Percentiles rank a stretch among this genome's conserved stretches.
Evolutionary conservation across 108 stramenopile genomes (phyloP).

Genomic region (Nannochloropsis oceanica): DNA sequence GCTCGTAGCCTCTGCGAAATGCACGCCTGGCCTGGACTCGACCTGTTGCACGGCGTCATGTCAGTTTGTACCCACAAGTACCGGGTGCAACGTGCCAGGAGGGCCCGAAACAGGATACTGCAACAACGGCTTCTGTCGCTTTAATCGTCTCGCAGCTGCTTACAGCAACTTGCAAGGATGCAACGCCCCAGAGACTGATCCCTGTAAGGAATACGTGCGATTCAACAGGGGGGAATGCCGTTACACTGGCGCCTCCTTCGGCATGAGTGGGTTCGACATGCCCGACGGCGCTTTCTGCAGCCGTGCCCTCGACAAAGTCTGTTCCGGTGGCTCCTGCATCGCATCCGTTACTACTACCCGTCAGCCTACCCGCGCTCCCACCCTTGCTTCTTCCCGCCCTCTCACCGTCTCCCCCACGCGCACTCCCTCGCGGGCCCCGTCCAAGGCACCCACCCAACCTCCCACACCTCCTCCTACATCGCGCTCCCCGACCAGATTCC

Average conservation of each 20-base stretch:
- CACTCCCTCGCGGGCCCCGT: neutral
- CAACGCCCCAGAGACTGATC: neutral
- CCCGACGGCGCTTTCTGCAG: neutral
- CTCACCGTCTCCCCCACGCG: neutral
- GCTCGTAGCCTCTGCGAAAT: slow-evolving; percentile 8
- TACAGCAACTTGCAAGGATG: neutral
- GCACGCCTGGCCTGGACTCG: neutral
- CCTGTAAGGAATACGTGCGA: neutral
- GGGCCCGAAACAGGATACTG: neutral
- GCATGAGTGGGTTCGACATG: neutral
- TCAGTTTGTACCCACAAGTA: neutral
- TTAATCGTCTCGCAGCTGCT: neutral
- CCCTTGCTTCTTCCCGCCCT: neutral
- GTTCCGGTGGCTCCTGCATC: neutral
- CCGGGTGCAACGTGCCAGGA: neutral
- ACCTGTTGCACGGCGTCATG: neutral
- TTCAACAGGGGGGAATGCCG: neutral
- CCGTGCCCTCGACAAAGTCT: neutral
- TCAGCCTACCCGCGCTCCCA: neutral
- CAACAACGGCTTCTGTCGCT: neutral
- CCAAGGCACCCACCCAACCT: neutral
- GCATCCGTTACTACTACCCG: neutral
- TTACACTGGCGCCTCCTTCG: neutral
- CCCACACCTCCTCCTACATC: neutral
- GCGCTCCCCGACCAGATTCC: neutral